Percentiles rank a stretch among this genome's conserved stretches.
Conservation (phyloP, 2,329 filamentous ascomycete species). For the Verticillium albo-atrum region DNA sequence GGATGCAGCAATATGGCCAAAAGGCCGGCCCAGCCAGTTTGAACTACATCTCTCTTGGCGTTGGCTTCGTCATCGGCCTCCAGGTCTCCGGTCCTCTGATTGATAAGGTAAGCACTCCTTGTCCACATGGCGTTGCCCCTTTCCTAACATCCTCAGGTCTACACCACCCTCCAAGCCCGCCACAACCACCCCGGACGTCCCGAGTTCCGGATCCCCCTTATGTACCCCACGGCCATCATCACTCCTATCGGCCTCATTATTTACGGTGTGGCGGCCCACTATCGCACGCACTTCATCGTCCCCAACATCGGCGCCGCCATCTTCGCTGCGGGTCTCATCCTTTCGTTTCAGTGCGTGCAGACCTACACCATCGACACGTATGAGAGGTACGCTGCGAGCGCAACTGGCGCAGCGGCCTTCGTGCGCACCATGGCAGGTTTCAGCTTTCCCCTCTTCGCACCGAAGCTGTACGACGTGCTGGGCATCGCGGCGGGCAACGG, state of each 20-base stretch:
- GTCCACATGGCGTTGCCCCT: neutral
- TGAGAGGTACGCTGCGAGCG: slow-evolving; percentile 12
- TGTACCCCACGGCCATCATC: slow-evolving; percentile 30
- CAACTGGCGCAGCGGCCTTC: slow-evolving; percentile 35
- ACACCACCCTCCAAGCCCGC: slow-evolving; percentile 16
- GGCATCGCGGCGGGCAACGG: slow-evolving; percentile 41
- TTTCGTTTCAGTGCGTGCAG: slow-evolving; percentile 53
- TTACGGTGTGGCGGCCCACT: slow-evolving; percentile 42
- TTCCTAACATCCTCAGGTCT: slow-evolving; percentile 15
- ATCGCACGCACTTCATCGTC: slow-evolving; percentile 42
- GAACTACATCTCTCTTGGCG: slow-evolving; percentile 47
- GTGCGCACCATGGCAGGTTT: slow-evolving; percentile 52
- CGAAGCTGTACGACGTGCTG: slow-evolving; percentile 30
- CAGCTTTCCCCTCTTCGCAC: slow-evolving; percentile 54
- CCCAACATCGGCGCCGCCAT: slow-evolving; percentile 52
- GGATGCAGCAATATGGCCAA: slow-evolving; percentile 41
- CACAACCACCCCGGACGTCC: slow-evolving; percentile 22
- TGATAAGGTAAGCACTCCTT: slow-evolving; percentile 19
- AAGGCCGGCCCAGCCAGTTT: slow-evolving; percentile 41
- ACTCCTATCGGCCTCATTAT: slow-evolving; percentile 44
- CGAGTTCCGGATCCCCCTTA: slow-evolving; percentile 28
- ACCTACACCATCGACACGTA: slow-evolving; percentile 42
- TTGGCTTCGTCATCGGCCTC: slow-evolving; percentile 51
- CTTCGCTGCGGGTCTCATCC: slow-evolving; percentile 45
- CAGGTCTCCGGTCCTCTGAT: slow-evolving; percentile 40